Base-by-base conservation (phyloP, 2,329 filamentous ascomycete species). In the Emydomyces testavorans region DNA sequence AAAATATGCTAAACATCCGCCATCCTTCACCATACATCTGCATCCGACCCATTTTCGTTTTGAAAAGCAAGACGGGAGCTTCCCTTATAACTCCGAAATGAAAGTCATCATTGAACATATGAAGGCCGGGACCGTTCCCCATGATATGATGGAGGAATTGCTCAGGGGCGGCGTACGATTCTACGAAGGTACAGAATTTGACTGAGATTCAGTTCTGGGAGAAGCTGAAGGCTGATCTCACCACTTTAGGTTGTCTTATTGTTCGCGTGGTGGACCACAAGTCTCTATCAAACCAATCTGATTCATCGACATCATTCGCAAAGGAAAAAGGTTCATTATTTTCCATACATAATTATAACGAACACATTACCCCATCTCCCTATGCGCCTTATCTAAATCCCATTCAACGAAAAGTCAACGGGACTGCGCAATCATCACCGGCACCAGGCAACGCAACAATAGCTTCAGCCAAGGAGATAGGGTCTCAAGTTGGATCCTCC, bases 21-120 rank as follows among this genome's bases (percentile, higher is more conserved):
- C 92, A 0, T 96, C 90, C 3, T 72, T 98, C 20, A 79, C 90
- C 43, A 72, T 98, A 20, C 89, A 95, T 63, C 72, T 98, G 26
- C 82, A 95, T 61, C 75, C 80, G 7, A 87, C 78, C 3, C 83
- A 94, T 66, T 96, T 94, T 62, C 80, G 84, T 50, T 94, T 98
- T 67, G 90, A 96, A 57, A 80, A 88, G 58, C 90, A 95, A 65
- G 88, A 94, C 64, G 85, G 89, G 60, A 90, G 85, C 61, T 95
- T 94, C 58, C 76, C 79, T 4, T 96, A 96, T 66, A 85, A 86
- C 58, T 94, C 88, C 16, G 88, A 92, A 20, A 95, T 96, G 89
- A 80, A 77, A 57, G 67, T 85, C 56, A 72, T 85, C 42, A 72
- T 95, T 31, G 80, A 93, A 55, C 88, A 94, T 63, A 65, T 96